Percentiles rank a stretch among this genome's conserved stretches.
Evolutionary conservation across 306 rosid species (phyloP).

Genomic region (Mucuna pruriens): DNA sequence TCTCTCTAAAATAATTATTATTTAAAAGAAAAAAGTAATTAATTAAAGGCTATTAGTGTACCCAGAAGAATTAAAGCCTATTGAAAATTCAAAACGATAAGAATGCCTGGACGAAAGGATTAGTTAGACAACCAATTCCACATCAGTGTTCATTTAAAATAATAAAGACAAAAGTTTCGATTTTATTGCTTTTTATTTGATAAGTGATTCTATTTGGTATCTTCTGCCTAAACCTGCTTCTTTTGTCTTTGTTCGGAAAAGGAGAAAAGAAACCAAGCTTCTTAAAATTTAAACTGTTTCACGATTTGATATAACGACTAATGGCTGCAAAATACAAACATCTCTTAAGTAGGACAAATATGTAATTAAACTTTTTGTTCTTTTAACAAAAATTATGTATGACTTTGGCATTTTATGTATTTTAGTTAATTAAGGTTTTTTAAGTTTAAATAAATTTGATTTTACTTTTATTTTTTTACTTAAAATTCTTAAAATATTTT

Average conservation of each 20-base stretch:
- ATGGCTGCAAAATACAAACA: background rate
- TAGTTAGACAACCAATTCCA: background rate
- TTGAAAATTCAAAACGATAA: background rate
- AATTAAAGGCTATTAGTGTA: background rate
- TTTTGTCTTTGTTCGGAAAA: background rate
- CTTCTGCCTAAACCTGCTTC: background rate
- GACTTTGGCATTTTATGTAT: background rate
- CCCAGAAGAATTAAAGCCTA: background rate
- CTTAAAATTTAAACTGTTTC: background rate
- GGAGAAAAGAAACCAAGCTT: background rate
- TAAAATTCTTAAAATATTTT: too few relatives aligned
- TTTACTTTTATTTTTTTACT: background rate
- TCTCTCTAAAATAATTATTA: background rate
- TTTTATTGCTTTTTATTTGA: background rate
- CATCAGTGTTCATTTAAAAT: background rate
- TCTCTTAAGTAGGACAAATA: background rate
- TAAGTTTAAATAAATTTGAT: background rate
- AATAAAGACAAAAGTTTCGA: background rate
- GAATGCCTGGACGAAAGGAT: background rate
- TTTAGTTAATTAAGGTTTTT: too few relatives aligned
- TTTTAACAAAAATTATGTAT: background rate
- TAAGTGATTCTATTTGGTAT: conserved; percentile 11
- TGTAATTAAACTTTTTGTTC: background rate
- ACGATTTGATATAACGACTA: background rate
- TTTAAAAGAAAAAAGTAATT: background rate